Percentiles rank a stretch among this genome's conserved stretches.
phyloP scores from a whole-genome alignment of 2,329 filamentous ascomycete species.

The Neofusicoccum ribis region DNA sequence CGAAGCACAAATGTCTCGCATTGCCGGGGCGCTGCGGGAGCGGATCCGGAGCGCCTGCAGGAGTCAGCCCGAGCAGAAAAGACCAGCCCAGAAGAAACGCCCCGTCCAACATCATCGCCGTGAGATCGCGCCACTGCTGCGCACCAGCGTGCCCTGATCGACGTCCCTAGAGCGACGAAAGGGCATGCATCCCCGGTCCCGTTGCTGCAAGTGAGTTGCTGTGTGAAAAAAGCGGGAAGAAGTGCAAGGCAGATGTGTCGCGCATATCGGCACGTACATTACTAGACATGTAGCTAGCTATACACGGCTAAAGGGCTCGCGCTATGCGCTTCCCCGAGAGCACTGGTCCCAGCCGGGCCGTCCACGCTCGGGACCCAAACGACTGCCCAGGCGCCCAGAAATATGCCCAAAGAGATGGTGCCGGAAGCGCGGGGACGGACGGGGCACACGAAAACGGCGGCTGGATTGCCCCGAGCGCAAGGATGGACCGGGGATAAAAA shows the following conservation, averaged over 20 bases:
- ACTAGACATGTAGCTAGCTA: background rate
- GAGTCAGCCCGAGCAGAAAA: background rate
- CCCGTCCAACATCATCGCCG: background rate
- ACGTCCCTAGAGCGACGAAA: background rate
- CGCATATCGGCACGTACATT: conserved; percentile 1
- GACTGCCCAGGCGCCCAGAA: background rate
- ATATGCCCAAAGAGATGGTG: no score
- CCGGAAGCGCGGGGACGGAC: background rate
- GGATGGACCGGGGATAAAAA: background rate
- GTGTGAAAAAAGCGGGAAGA: background rate
- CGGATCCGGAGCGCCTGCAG: background rate
- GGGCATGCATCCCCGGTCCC: background rate
- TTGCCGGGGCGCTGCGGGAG: conserved; percentile 1
- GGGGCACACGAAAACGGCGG: background rate
- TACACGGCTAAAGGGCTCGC: background rate
- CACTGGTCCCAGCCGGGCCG: background rate
- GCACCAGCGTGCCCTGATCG: background rate
- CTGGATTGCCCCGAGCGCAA: background rate
- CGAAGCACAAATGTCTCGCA: conserved; percentile 2
- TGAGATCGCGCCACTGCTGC: background rate
- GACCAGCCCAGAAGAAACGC: background rate
- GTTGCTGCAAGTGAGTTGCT: no score
- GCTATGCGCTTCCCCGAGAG: conserved; percentile 7
- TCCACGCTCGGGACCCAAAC: no score
- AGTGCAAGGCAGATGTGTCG: background rate